A percentile compares a stretch with the other conserved stretches of the same genome.
Evolutionary conservation across 495 filamentous ascomycete genomes (phyloP).

Genomic region (Talaromyces liani): DNA sequence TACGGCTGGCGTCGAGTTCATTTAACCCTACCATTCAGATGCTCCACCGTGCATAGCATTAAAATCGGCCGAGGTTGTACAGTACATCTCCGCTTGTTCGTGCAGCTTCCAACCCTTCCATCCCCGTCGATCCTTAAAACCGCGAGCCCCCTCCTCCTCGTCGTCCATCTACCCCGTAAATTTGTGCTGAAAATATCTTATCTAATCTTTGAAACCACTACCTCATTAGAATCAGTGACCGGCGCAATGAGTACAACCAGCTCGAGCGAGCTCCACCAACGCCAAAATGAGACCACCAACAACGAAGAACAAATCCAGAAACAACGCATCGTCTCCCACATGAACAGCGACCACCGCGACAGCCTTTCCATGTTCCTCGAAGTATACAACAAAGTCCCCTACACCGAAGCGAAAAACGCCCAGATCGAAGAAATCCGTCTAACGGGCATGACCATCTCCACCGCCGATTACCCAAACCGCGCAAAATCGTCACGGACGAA

Average conservation of each 20-base stretch:
- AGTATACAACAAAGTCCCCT: constrained; percentile 47
- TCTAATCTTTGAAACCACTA: too few relatives aligned
- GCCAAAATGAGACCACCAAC: neutral
- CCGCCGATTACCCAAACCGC: constrained; percentile 5
- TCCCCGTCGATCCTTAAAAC: neutral
- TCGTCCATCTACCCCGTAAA: too few relatives aligned
- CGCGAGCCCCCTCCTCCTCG: neutral
- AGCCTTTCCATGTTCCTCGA: constrained; percentile 61
- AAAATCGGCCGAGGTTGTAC: neutral
- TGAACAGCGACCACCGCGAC: constrained; percentile 68
- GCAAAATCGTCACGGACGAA: constrained; percentile 16
- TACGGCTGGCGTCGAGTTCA: neutral
- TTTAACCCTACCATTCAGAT: neutral
- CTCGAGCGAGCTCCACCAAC: neutral
- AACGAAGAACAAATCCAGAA: constrained; percentile 3
- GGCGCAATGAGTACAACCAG: neutral
- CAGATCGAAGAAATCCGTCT: constrained; percentile 53
- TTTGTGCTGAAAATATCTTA: too few relatives aligned
- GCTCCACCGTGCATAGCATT: neutral
- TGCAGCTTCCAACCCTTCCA: neutral
- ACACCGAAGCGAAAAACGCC: constrained; percentile 39
- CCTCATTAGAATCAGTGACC: neutral
- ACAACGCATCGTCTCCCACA: constrained; percentile 62
- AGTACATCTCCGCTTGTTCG: neutral
- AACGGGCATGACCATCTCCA: constrained; percentile 45